Conservation (phyloP, 2,329 filamentous ascomycete species). For the Neofusicoccum cordaticola region DNA sequence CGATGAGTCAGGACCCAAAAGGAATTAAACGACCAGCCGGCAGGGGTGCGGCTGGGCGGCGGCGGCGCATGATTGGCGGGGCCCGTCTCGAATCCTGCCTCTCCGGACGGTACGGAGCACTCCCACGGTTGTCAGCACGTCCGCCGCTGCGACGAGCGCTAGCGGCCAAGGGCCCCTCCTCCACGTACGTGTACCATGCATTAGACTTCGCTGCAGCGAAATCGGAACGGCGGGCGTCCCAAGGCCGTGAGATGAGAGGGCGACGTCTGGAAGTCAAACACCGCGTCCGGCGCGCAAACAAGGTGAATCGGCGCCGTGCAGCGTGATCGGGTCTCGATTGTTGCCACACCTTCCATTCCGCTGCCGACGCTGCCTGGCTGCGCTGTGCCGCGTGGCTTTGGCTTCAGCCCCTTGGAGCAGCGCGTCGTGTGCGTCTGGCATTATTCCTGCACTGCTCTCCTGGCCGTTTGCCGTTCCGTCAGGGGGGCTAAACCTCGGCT, state of each 20-base stretch:
- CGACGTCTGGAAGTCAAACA: background rate
- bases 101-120: background rate
- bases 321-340: background rate
- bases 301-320: background rate
- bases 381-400: background rate
- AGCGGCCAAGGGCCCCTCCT: background rate
- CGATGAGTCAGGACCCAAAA: constrained; percentile 7
- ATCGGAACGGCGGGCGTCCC: constrained; percentile 2
- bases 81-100: background rate
- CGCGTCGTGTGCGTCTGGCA: too few relatives aligned
- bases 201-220: background rate
- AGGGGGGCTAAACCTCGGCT: constrained; percentile 4
- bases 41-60: background rate
- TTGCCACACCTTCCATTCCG: background rate
- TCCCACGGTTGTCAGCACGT: background rate
- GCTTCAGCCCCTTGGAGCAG: background rate
- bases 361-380: background rate
- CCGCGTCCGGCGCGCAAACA: background rate
- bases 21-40: background rate
- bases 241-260: background rate
- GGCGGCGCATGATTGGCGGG: constrained; percentile 1
- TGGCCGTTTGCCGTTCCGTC: background rate
- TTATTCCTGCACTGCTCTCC: background rate
- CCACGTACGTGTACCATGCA: background rate
- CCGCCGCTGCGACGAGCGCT: background rate